Base-by-base conservation (phyloP, 202 grass and related monocot genomes). In the Eragrostis tef region DNA sequence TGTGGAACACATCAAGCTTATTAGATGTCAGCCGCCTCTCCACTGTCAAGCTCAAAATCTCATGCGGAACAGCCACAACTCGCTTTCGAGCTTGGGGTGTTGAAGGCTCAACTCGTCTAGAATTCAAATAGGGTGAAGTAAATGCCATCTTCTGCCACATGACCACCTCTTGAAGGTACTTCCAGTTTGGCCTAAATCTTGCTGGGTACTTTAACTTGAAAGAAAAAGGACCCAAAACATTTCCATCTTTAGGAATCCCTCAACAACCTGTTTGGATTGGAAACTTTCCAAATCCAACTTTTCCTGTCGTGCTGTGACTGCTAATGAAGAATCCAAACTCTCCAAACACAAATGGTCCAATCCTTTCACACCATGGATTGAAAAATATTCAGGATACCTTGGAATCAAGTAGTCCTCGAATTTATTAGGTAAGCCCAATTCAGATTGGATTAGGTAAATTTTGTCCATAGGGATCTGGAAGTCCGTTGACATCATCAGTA, bases 61-160 rank as follows among this genome's bases (percentile, higher is more conserved):
- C 96, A 80, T 95, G 96, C 36, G 93, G 54, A 67, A 93, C 90
- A 56, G 90, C 84, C 53, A 93, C 78, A 12, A 90, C 85, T 13
- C 90, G 64, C 79, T 99, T 95, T 70, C 90, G 80, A 22, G 93
- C 90, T 52, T 93, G 92, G n/a, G 90, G 92, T 27, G 90, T 90
- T 58, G 83, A 83, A 47, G 82, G 74, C 65, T 93, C 90, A 5
- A 95, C 85, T 75, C 59, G 80, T 50, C 96, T 89, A 49, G 83
- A 79, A 56, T 87, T 93, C 80, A 95, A 71, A 90, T 91, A 95
- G 42, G 92, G 96, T 52, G 96, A 99, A 83, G 90, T 82, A 76
- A 99, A 95, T 50, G 88, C 85, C 89, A 96, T 90, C 61, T 91
- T 99, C 86, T 99, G 93, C 96, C 96, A 99, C 65, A 74, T 95